Conservation (phyloP, 2,329 filamentous ascomycete species). For the Alternaria rosae region DNA sequence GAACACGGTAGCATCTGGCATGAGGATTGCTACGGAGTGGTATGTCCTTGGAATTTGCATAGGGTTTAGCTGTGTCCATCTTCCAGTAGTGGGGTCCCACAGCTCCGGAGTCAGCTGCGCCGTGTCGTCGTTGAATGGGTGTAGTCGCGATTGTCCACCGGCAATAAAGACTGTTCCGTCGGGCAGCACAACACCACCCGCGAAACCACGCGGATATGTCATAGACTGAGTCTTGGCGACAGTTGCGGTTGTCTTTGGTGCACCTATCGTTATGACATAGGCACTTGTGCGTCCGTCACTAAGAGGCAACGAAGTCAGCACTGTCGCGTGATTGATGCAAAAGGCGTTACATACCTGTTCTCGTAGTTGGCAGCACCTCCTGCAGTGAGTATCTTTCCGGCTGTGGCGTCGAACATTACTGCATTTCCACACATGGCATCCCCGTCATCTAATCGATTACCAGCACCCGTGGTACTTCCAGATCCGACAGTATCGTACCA, state of each 20-base stretch:
- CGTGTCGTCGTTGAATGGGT: slow-evolving; percentile 30
- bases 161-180: slow-evolving; percentile 46
- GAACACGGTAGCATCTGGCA: slow-evolving; percentile 38
- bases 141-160: slow-evolving; percentile 31
- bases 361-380: slow-evolving; percentile 60
- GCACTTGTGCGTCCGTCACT: slow-evolving; percentile 55
- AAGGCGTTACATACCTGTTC: not conserved
- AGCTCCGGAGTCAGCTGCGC: slow-evolving; percentile 31
- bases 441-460: slow-evolving; percentile 53
- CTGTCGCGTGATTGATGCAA: not conserved
- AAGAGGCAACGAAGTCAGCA: not conserved
- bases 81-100: slow-evolving; percentile 29
- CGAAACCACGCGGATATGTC: slow-evolving; percentile 39
- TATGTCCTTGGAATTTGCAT: slow-evolving; percentile 34
- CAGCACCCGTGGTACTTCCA: slow-evolving; percentile 55
- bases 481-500: slow-evolving; percentile 61
- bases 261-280: slow-evolving; percentile 59
- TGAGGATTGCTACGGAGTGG: slow-evolving; percentile 38
- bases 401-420: slow-evolving; percentile 64
- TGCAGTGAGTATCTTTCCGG: slow-evolving; percentile 62
- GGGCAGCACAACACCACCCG: slow-evolving; percentile 40
- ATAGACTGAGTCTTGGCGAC: slow-evolving; percentile 35
- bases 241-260: slow-evolving; percentile 26
- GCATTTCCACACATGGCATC: slow-evolving; percentile 65
- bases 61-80: slow-evolving; percentile 33